A percentile compares a stretch with the other conserved stretches of the same genome.
Conservation (phyloP, 352 stramenopile genomes). For the Phytopythium ostracodes region DNA sequence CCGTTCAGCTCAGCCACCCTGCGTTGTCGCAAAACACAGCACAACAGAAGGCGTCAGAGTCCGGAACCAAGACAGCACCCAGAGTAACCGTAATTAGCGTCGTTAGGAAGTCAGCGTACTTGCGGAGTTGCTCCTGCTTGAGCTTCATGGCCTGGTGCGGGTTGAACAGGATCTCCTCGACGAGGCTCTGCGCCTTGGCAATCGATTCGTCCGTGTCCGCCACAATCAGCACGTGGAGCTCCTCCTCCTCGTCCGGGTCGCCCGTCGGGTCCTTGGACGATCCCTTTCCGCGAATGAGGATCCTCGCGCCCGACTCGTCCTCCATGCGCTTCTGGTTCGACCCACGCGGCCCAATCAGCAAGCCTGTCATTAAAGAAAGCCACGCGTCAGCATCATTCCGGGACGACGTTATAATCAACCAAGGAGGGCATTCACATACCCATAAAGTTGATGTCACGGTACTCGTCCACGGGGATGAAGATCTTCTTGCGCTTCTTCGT, state of each 20-base stretch:
- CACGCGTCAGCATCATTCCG: background rate
- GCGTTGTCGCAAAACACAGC: slow-evolving; percentile 2
- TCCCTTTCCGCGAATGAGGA: slow-evolving; percentile 89
- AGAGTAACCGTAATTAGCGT: background rate
- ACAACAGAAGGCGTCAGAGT: background rate
- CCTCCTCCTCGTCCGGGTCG: slow-evolving; percentile 81
- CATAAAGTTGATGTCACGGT: slow-evolving; percentile 94
- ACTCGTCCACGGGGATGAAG: slow-evolving; percentile 89
- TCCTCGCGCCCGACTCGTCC: slow-evolving; percentile 87
- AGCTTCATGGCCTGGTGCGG: slow-evolving; percentile 87
- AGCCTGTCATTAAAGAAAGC: slow-evolving; percentile 13
- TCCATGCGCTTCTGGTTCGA: slow-evolving; percentile 93
- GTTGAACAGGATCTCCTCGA: slow-evolving; percentile 92
- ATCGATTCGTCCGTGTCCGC: slow-evolving; percentile 88
- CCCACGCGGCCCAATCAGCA: slow-evolving; percentile 88
- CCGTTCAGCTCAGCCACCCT: slow-evolving; percentile 83
- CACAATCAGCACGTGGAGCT: slow-evolving; percentile 90
- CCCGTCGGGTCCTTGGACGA: slow-evolving; percentile 82
- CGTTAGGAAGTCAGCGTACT: slow-evolving; percentile 25
- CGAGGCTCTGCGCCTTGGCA: slow-evolving; percentile 75
- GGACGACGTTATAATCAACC: background rate
- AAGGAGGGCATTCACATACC: slow-evolving; percentile 28
- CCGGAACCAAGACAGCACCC: background rate
- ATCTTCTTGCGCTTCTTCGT: slow-evolving; percentile 89
- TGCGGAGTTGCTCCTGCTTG: slow-evolving; percentile 89